These are phyloP conservation scores for Globisporangium splendens DNA, from an alignment of 352 stramenopile genomes.

Conservation along the genomic window DNA sequence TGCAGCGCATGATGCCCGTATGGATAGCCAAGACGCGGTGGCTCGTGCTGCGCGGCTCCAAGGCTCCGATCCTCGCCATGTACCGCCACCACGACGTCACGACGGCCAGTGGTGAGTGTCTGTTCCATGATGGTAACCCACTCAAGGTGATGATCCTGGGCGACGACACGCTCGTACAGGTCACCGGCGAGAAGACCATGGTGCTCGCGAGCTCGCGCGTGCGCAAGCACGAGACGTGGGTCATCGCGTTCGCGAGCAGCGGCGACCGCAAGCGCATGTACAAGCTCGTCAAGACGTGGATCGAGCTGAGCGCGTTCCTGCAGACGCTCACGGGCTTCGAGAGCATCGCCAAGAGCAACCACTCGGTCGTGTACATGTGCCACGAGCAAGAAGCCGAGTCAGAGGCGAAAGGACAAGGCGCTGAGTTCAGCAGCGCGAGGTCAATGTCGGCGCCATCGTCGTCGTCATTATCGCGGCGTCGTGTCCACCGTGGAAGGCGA, in stretches of 20 bases:
- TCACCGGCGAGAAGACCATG: conserved; percentile 40
- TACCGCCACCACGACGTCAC: conserved; percentile 28
- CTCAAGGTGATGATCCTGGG: conserved; percentile 54
- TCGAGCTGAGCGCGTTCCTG: conserved; percentile 48
- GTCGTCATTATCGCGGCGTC: neutral
- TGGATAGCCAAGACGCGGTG: conserved; percentile 53
- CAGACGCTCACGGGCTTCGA: conserved; percentile 42
- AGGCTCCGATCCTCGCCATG: conserved; percentile 50
- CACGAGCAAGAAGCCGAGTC: conserved; percentile 22
- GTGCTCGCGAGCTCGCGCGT: conserved; percentile 50
- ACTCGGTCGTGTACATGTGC: conserved; percentile 56
- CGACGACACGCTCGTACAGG: conserved; percentile 37
- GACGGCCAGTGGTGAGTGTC: conserved; percentile 3
- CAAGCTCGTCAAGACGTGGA: conserved; percentile 51
- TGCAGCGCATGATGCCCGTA: conserved; percentile 41
- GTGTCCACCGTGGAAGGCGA: conserved; percentile 1
- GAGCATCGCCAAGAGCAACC: conserved; percentile 44
- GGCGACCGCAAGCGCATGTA: conserved; percentile 41
- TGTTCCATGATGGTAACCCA: conserved; percentile 29
- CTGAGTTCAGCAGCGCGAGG: neutral
- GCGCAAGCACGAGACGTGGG: conserved; percentile 50
- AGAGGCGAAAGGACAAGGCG: neutral
- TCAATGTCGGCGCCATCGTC: neutral
- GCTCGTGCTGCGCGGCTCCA: conserved; percentile 60
- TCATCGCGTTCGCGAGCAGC: conserved; percentile 40